Base-by-base conservation (phyloP, 805 yeast species). In the Ogataea dorogensis region DNA sequence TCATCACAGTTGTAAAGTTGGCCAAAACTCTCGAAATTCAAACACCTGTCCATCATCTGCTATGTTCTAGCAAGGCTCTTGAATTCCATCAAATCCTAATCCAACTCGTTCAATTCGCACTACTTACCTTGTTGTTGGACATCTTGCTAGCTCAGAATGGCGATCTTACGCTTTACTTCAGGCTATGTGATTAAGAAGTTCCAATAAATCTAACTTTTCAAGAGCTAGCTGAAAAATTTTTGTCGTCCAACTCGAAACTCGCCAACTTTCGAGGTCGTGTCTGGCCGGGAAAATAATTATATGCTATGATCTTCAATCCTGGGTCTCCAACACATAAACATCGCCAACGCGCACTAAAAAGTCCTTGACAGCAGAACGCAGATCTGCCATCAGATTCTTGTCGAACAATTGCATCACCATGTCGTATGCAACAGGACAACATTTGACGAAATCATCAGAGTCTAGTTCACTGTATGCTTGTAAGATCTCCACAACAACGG, bases 401-500 rank as follows among this genome's bases (percentile, higher is more conserved):
- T 77, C 78, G 41, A 85, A 68, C 30, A 83, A 66, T 36, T 65
- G 66, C 54, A 83, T 61, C 20, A 81, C 77, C 33, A 77, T 63
- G 21, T 67, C 70, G 58, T 81, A 84, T 65, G 82, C 73, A 13
- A 58, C 67, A 0, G 86, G 78, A 49, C 84, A 71, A 51, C 75
- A 68, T 34, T 59, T 58, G 22, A 57, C 56, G 57, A 86, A 87
- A 58, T 87, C 95, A 1, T 65, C 75, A 33, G 79, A 85, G 49
- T 83, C 85, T 47, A 93, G 71, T 53, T 80, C 85, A 30, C 77
- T 75, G 52, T 81, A 82, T 3, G 95, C 96, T 56, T 84, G 88
- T 45, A 82, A 65, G 16, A 93, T 83, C 56, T 85, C 95, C 21
- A 86, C 82, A 24, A 91, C 87, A 13, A 93, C 97, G 0, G 98